A percentile compares a stretch with the other conserved stretches of the same genome.
phyloP scores from a whole-genome alignment of 192 early-diverging fungal species.

The Backusella mclennaniae region DNA sequence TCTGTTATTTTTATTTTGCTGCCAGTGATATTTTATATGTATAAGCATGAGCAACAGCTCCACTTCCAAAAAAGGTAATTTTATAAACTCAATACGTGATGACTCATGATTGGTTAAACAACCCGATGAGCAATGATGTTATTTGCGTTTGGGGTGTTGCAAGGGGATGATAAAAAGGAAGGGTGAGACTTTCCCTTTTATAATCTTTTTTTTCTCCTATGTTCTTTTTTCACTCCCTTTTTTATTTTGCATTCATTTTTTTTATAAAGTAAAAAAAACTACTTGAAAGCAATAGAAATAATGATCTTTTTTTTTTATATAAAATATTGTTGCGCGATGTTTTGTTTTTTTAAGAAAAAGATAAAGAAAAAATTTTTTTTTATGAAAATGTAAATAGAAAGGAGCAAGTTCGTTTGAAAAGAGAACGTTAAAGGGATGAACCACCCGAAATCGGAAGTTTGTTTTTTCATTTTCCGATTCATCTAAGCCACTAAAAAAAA shows the following conservation, averaged over 20 bases:
- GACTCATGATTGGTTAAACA: not conserved
- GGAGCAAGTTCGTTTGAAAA: not conserved
- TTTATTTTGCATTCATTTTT: not conserved
- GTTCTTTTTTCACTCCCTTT: slow-evolving; percentile 15
- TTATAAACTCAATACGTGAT: not conserved
- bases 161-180: slow-evolving; percentile 8
- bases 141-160: not conserved
- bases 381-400: not conserved
- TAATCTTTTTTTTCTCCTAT: slow-evolving; percentile 16
- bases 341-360: not conserved
- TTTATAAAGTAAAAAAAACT: not conserved
- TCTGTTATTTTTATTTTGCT: not conserved
- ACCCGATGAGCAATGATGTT: not conserved
- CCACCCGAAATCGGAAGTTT: not conserved
- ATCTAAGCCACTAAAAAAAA: slow-evolving; percentile 27
- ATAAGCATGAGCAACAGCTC: not conserved
- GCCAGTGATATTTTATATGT: not conserved
- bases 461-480: slow-evolving; percentile 9
- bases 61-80: not conserved
- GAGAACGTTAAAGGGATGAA: slow-evolving; percentile 1
- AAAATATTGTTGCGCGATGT: not conserved
- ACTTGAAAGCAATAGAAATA: not conserved
- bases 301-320: not conserved
- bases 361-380: not conserved
- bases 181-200: not conserved